Conservation (phyloP, 169 alveolate species). For the Cryptosporidium meleagridis region DNA sequence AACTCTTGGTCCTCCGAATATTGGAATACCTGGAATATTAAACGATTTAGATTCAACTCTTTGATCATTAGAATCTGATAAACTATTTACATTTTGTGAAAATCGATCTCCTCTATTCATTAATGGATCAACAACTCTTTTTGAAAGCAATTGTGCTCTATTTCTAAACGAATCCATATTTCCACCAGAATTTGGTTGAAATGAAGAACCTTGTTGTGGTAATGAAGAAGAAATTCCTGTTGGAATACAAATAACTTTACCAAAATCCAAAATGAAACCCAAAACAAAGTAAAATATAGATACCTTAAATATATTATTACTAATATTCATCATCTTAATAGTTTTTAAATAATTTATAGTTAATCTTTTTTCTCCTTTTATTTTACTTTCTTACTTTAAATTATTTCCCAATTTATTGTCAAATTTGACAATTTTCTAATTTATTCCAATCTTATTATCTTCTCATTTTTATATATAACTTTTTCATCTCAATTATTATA, state of each 20-base stretch:
- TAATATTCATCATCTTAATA: neutral
- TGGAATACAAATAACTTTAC: slow-evolving; percentile 18
- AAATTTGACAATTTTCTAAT: slow-evolving; percentile 8
- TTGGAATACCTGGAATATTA: slow-evolving; percentile 25
- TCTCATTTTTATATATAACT: neutral
- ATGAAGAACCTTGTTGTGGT: slow-evolving; percentile 12
- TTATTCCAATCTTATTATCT: neutral
- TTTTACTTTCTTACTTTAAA: neutral
- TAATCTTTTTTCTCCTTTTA: neutral
- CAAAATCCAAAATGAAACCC: slow-evolving; percentile 1
- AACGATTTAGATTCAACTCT: slow-evolving; percentile 33
- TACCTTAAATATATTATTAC: neutral
- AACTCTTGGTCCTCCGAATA: slow-evolving; percentile 39
- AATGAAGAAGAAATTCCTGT: neutral
- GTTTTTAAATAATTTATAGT: neutral
- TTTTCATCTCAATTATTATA: neutral
- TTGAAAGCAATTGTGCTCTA: slow-evolving; percentile 34
- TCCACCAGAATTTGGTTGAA: neutral
- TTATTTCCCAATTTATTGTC: slow-evolving; percentile 19
- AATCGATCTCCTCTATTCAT: slow-evolving; percentile 29
- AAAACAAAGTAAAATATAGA: neutral
- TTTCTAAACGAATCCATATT: slow-evolving; percentile 25
- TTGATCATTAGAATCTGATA: slow-evolving; percentile 14
- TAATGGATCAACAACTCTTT: slow-evolving; percentile 56
- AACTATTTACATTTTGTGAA: neutral